Evolutionary conservation across 108 stramenopile species (phyloP).

Genomic region (Cyclotella sp.): DNA sequence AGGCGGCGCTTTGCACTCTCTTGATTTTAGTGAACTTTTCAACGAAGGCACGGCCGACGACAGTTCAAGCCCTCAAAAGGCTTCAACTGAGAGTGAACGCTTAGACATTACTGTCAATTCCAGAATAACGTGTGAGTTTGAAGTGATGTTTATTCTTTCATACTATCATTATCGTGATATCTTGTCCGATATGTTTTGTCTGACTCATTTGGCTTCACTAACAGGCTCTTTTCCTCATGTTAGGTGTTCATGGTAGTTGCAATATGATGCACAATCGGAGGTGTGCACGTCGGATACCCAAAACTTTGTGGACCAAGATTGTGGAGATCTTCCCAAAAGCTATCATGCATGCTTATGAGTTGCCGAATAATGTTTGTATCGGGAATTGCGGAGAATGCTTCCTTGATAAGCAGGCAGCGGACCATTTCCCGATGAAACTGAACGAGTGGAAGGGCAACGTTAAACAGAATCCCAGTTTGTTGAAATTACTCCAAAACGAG

Average conservation of each 20-base stretch:
- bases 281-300: constrained; percentile 38
- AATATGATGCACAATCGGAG: constrained; percentile 43
- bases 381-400: constrained; percentile 49
- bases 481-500: neutral
- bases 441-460: constrained; percentile 45
- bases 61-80: neutral
- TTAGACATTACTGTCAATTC: constrained; percentile 34
- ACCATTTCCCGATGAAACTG: constrained; percentile 31
- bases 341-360: constrained; percentile 34
- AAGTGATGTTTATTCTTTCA: constrained; percentile 7
- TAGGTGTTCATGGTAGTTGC: constrained; percentile 51
- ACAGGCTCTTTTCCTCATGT: neutral
- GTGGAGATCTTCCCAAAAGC: constrained; percentile 67
- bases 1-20: neutral
- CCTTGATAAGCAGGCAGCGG: constrained; percentile 32
- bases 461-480: constrained; percentile 12
- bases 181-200: too few species aligned
- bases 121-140: constrained; percentile 59
- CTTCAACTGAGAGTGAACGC: neutral
- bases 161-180: too few species aligned
- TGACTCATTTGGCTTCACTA: too few species aligned
- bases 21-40: constrained; percentile 15
- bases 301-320: constrained; percentile 56
- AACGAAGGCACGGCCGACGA: constrained; percentile 1
- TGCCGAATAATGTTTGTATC: constrained; percentile 12